Evolutionary conservation across 305 asterid species (phyloP), one percentile per base, ranked within the genome.

Genomic region (Solanum hybrid): DNA sequence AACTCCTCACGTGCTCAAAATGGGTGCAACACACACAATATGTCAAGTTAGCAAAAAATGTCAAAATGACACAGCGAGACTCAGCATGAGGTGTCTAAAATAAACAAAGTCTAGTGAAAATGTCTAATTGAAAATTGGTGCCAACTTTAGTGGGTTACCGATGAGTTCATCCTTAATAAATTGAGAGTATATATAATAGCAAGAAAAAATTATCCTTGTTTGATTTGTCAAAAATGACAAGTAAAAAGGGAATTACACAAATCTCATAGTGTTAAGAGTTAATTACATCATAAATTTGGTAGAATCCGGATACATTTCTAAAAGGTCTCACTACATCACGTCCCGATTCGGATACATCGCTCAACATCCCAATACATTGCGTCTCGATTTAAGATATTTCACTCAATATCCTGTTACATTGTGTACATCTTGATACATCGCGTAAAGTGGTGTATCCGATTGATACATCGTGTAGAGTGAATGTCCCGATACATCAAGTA

Each of bases 331-430:
- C n/a, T 57, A 57, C 68, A 57, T 57, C n/a, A 17, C 2, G 68
- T 57, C 10, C 0, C 68, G 4, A 57, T 57, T 57, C 68, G 10
- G 0, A 57, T 57, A 57, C 3, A 6, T 57, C 10, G 1, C 65
- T 51, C 0, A 15, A 15, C 1, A 15, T 51, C 8, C 0, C 4
- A 1, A 57, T 57, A 57, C 10, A 57, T 57, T 3, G 24, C 4
- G n/a, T 57, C 2, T 57, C n/a, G 10, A 57, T 57, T 57, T 57
- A 0, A 57, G n/a, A 57, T 57, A 57, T 57, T 57, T 57, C n/a
- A 57, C n/a, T 57, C n/a, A 57, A 57, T 0, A 0, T 57, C 4
- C 0, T 57, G n/a, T 0, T 57, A 17, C 4, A 57, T 57, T 1
- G 3, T 17, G 68, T 51, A 51, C 0, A 2, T 14, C 1, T 0